Conservation (phyloP, 2,329 filamentous ascomycete species). For the Aulographum hederae region DNA sequence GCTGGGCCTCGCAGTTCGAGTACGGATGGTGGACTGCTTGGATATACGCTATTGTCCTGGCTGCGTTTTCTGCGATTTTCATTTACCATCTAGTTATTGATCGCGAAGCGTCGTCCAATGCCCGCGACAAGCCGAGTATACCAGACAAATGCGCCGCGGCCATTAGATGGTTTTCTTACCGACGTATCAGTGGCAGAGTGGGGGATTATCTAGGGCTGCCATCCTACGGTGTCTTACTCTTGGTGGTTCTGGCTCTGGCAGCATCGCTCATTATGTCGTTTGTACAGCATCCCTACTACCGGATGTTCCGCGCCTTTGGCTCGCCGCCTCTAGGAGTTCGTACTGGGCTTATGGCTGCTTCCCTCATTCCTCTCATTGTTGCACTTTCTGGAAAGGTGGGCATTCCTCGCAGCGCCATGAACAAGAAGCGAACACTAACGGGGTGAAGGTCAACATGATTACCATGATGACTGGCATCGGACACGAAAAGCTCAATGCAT, state of each 20-base stretch:
- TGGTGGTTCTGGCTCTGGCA: background rate
- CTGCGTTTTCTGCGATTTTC: background rate
- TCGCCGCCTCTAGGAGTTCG: constrained; percentile 6
- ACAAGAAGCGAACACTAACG: background rate
- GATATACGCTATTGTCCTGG: constrained; percentile 1
- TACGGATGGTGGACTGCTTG: constrained; percentile 3
- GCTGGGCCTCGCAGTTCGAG: constrained; percentile 1
- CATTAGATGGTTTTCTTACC: constrained; percentile 2
- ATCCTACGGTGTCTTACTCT: background rate
- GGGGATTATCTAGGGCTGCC: constrained; percentile 1
- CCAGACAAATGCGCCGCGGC: background rate
- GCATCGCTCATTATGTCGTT: constrained; percentile 1
- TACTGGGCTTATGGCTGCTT: constrained; percentile 7
- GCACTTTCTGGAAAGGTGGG: constrained; percentile 7
- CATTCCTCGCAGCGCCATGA: background rate
- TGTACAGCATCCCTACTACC: constrained; percentile 3
- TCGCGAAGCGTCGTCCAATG: background rate
- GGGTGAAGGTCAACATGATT: constrained; percentile 6
- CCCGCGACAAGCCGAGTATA: background rate
- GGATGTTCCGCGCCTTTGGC: background rate
- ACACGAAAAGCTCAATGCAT: constrained; percentile 8
- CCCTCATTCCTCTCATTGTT: constrained; percentile 7
- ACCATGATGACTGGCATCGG: constrained; percentile 8
- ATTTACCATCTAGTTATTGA: background rate
- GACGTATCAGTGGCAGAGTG: background rate